Percentiles rank a stretch among this genome's conserved stretches.
Conservation (phyloP, 78 protist species). For the Dictyostelium firmibasis region DNA sequence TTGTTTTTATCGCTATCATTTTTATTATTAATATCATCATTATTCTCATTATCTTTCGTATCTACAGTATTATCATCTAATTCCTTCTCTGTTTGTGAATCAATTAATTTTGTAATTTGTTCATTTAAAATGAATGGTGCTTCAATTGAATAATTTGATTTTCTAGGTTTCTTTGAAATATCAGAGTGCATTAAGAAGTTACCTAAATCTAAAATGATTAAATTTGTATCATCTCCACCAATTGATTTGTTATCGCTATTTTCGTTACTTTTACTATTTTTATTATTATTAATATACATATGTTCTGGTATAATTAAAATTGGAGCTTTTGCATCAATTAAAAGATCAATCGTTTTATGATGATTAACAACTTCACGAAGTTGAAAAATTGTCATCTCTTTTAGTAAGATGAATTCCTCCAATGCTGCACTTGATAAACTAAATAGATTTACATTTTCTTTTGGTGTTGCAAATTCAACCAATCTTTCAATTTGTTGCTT, state of each 20-base stretch:
- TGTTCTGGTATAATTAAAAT: conserved; percentile 61
- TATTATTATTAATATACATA: not conserved
- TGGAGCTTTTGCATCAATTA: conserved; percentile 73
- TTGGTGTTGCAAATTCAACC: conserved; percentile 78
- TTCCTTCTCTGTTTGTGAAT: not conserved
- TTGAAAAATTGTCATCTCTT: conserved; percentile 78
- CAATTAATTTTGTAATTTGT: conserved; percentile 13
- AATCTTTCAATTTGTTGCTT: conserved; percentile 73
- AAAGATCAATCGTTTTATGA: conserved; percentile 69
- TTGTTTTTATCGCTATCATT: not conserved
- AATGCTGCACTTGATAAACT: conserved; percentile 45
- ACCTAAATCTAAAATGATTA: conserved; percentile 57
- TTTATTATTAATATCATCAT: not conserved
- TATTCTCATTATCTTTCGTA: not conserved
- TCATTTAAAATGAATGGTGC: conserved; percentile 24
- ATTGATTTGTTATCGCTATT: not conserved
- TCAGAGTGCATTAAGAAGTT: conserved; percentile 48
- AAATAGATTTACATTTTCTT: conserved; percentile 63
- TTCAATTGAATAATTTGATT: not conserved
- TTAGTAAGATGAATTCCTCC: conserved; percentile 63
- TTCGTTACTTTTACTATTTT: not conserved
- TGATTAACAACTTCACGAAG: conserved; percentile 63
- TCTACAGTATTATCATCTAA: conserved; percentile 2
- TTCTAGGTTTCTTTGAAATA: conserved; percentile 27
- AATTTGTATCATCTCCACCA: conserved; percentile 19